Evolutionary conservation across 2,329 filamentous ascomycete genomes (phyloP).

Genomic region (Hypoxylon sp.): DNA sequence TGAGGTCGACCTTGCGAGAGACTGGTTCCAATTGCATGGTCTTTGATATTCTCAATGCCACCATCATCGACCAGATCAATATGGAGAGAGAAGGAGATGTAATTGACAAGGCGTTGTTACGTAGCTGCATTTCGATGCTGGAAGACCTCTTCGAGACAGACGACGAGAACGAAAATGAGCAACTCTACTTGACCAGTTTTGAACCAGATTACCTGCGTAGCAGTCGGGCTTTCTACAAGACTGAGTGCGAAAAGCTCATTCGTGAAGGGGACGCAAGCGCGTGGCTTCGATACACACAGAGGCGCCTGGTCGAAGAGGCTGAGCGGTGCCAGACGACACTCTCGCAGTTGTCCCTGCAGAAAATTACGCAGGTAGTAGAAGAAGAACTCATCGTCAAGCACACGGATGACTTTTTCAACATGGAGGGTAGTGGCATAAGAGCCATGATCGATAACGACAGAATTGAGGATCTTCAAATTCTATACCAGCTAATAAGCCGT

Average conservation of each 20-base stretch:
- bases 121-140: slow-evolving; percentile 87
- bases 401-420: slow-evolving; percentile 80
- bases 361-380: slow-evolving; percentile 81
- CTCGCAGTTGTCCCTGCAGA: slow-evolving; percentile 73
- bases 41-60: slow-evolving; percentile 78
- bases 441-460: slow-evolving; percentile 94
- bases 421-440: slow-evolving; percentile 84
- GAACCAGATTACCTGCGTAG: slow-evolving; percentile 78
- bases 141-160: slow-evolving; percentile 86
- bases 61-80: slow-evolving; percentile 88
- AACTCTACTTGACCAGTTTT: slow-evolving; percentile 84
- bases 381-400: slow-evolving; percentile 80
- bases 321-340: slow-evolving; percentile 86
- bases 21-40: slow-evolving; percentile 61
- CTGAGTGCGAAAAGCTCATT: slow-evolving; percentile 78
- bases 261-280: slow-evolving; percentile 80
- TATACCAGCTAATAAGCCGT: slow-evolving; percentile 81
- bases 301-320: slow-evolving; percentile 80
- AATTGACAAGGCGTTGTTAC: slow-evolving; percentile 83
- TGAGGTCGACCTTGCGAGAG: slow-evolving; percentile 65
- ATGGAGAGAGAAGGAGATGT: slow-evolving; percentile 92
- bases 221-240: slow-evolving; percentile 76
- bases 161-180: slow-evolving; percentile 78
- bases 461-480: slow-evolving; percentile 76
- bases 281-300: slow-evolving; percentile 80